Conservation (phyloP, 495 filamentous ascomycete species). For the Penicillium nucicola region DNA sequence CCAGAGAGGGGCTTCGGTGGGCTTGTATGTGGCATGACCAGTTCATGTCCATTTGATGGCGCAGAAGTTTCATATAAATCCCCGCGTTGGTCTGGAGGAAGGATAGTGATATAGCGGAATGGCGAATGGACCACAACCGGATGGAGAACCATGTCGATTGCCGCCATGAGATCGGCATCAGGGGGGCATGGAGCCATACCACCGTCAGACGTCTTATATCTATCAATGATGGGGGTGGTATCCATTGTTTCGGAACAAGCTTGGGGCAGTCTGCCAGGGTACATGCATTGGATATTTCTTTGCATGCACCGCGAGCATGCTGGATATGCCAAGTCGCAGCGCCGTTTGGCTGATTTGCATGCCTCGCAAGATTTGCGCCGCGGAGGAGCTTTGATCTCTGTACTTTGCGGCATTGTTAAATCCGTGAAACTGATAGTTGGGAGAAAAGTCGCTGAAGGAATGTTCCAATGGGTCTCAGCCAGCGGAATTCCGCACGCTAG, state of each 20-base stretch:
- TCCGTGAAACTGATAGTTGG: neutral
- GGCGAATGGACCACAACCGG: too few species aligned
- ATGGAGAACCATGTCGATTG: too few species aligned
- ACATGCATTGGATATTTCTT: constrained; percentile 40
- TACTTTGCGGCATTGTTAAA: neutral
- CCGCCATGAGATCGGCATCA: too few species aligned
- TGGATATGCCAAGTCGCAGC: constrained; percentile 48
- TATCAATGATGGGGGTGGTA: too few species aligned
- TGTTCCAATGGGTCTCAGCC: neutral
- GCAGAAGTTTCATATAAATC: too few species aligned
- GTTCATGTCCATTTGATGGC: neutral
- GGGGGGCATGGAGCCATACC: too few species aligned
- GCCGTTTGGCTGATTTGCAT: constrained; percentile 53
- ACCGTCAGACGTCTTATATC: too few species aligned
- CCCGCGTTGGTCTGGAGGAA: too few species aligned
- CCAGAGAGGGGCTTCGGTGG: constrained; percentile 9
- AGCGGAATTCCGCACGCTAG: constrained; percentile 35
- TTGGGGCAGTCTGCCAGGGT: constrained; percentile 28
- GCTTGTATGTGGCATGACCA: constrained; percentile 6
- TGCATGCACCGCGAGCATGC: constrained; percentile 46
- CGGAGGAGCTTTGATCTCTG: constrained; percentile 26
- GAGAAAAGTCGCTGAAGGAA: neutral
- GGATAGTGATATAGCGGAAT: too few species aligned
- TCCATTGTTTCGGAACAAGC: neutral
- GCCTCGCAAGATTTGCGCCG: constrained; percentile 50